Base-by-base conservation (phyloP, 768 basidiomycete species). In the Leccinum boreale region DNA sequence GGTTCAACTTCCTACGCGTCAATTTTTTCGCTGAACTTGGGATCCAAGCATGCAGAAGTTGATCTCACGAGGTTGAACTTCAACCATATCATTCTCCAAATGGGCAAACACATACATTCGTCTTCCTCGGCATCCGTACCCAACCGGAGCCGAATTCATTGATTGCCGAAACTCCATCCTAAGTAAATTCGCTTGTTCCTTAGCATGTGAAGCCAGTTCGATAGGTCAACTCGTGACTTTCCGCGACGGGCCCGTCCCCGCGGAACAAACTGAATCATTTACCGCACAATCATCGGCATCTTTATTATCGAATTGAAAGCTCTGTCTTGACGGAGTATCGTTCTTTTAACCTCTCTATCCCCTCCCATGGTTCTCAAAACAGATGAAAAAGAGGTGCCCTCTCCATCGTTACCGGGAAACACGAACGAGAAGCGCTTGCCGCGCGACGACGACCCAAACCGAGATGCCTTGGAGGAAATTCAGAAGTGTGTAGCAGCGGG, bases 401-500 rank as follows among this genome's bases (percentile, higher is more conserved):
- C 46, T 7, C 19, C 51, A 11, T 29, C 42, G 19, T 36, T 51
- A 2, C 53, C 36, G 10, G 14, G 28, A 8, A 58, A 59, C 14
- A 24, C 29, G 5, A 28, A 48, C 17, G 61, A 66, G 55, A 55
- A 55, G 29, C 56, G 11, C 21, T 15, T 17, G 17, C 4, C 11
- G 4, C 48, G 44, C 2, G 17, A 26, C 1, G 44, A 33, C 1
- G 21, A 44, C 26, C 21, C 24, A 21, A 50, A 65, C 23, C 51
- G 23, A 9, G 61, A 48, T 3, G 48, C 44, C 5, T 65, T 65
- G 12, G 54, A 70, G 15, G 59, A 67, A 36, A 36, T 69, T 5
- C 58, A 47, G 8, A 64, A 60, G 39, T 33, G 61, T 52, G 44
- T 53, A 2, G 61, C 57, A 2, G 29, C 48, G 12, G 83, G 81